These are phyloP conservation scores for Lentinula edodes DNA, from an alignment of 768 basidiomycete genomes.

Conservation along the genomic window DNA sequence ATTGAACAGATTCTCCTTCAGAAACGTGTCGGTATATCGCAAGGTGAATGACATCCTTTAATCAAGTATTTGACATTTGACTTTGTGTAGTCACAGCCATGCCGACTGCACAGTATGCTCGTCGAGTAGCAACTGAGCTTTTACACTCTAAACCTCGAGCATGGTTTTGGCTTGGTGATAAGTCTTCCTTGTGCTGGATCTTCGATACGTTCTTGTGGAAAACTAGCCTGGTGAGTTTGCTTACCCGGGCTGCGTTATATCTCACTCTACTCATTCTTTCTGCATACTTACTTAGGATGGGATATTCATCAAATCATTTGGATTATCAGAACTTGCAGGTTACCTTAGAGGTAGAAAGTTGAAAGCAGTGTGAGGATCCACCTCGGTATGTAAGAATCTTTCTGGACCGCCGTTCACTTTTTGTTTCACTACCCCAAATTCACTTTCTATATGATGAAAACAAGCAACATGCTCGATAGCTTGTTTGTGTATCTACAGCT, in stretches of 20 bases:
- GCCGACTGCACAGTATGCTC: slow-evolving; percentile 10
- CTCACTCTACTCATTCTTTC: too few species aligned
- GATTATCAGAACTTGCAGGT: neutral
- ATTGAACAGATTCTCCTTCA: slow-evolving; percentile 13
- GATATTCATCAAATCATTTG: neutral
- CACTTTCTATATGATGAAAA: neutral
- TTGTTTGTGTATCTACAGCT: neutral
- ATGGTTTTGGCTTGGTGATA: slow-evolving; percentile 13
- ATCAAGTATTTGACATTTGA: neutral
- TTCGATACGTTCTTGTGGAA: slow-evolving; percentile 14
- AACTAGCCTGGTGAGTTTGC: slow-evolving; percentile 8
- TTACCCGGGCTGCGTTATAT: too few species aligned
- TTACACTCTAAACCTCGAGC: slow-evolving; percentile 9
- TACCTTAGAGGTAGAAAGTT: neutral
- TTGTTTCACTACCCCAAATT: neutral
- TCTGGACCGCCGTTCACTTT: neutral
- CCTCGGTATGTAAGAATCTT: neutral
- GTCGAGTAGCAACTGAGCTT: slow-evolving; percentile 10
- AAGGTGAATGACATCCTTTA: neutral
- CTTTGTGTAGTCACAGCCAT: neutral
- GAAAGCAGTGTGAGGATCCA: neutral
- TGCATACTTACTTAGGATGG: neutral
- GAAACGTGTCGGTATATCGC: slow-evolving; percentile 6
- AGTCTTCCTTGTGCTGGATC: slow-evolving; percentile 11
- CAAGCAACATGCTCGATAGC: slow-evolving; percentile 2